These are phyloP conservation scores for Arthroderma uncinatum DNA, from an alignment of 2,329 filamentous ascomycete genomes.

Conservation along the genomic window DNA sequence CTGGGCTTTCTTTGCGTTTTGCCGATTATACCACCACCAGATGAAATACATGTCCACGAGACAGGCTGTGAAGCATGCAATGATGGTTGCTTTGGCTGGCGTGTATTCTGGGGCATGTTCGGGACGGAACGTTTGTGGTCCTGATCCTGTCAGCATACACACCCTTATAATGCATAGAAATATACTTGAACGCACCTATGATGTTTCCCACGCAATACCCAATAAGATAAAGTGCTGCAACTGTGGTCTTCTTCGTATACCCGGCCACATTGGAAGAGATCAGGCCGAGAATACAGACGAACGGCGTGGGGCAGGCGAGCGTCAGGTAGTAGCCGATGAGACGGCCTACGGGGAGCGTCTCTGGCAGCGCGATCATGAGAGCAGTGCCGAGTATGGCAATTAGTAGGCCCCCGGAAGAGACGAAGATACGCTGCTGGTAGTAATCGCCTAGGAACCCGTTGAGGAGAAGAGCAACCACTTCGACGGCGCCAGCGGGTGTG, in stretches of 20 bases:
- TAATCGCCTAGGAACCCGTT: slow-evolving; percentile 49
- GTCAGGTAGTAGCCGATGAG: slow-evolving; percentile 57
- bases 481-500: slow-evolving; percentile 53
- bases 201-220: slow-evolving; percentile 45
- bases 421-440: slow-evolving; percentile 46
- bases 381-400: slow-evolving; percentile 49
- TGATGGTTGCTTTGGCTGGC: slow-evolving; percentile 19
- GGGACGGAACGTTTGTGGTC: slow-evolving; percentile 44
- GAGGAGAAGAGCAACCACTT: slow-evolving; percentile 48
- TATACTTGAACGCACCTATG: slow-evolving; percentile 34
- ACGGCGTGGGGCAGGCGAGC: slow-evolving; percentile 48
- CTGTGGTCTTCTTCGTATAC: slow-evolving; percentile 45
- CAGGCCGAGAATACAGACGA: slow-evolving; percentile 53
- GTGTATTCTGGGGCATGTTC: slow-evolving; percentile 42
- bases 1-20: slow-evolving; percentile 50
- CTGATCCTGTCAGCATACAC: slow-evolving; percentile 14
- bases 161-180: background rate
- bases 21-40: slow-evolving; percentile 47
- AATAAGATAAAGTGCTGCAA: slow-evolving; percentile 40
- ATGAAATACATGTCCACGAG: slow-evolving; percentile 50
- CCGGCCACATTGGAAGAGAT: slow-evolving; percentile 51
- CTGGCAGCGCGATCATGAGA: slow-evolving; percentile 52
- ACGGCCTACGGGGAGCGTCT: slow-evolving; percentile 47
- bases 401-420: slow-evolving; percentile 43
- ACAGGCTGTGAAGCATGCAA: slow-evolving; percentile 20